phyloP scores from a whole-genome alignment of 2,329 filamentous ascomycete genomes.

The Ambrosiella xylebori region DNA sequence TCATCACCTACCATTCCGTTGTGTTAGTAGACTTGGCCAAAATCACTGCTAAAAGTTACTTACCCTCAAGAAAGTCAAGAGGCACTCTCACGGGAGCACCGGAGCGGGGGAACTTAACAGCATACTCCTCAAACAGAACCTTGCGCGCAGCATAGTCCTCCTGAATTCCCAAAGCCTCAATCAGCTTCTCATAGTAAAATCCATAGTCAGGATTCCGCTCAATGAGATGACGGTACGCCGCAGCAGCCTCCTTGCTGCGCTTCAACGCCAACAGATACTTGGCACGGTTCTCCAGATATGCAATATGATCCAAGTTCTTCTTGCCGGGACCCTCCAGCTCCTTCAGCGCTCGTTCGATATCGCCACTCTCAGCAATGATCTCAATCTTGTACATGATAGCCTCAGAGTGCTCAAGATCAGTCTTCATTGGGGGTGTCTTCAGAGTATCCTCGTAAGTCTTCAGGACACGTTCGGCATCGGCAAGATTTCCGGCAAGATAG shows the following conservation, averaged over 20 bases:
- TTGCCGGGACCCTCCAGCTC: constrained; percentile 67
- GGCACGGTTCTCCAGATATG: constrained; percentile 70
- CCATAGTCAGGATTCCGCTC: constrained; percentile 80
- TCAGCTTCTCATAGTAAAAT: constrained; percentile 65
- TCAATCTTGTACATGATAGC: constrained; percentile 88
- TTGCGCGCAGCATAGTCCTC: constrained; percentile 46
- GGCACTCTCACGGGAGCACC: constrained; percentile 78
- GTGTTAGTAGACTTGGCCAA: constrained; percentile 12
- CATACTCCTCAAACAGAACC: constrained; percentile 60
- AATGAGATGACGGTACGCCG: constrained; percentile 63
- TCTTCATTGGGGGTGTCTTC: constrained; percentile 58
- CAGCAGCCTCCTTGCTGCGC: constrained; percentile 61
- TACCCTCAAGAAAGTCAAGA: constrained; percentile 69
- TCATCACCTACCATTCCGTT: constrained; percentile 40
- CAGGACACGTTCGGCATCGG: constrained; percentile 77
- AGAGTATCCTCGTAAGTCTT: constrained; percentile 87
- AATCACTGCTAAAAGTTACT: background rate
- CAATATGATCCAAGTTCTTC: constrained; percentile 64
- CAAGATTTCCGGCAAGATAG: constrained; percentile 71
- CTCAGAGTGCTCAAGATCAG: constrained; percentile 85
- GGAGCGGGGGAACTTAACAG: constrained; percentile 60
- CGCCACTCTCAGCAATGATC: constrained; percentile 79
- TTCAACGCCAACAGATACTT: constrained; percentile 67
- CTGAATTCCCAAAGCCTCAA: constrained; percentile 47
- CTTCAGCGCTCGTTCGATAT: constrained; percentile 66